Evolutionary conservation across 73 alveolate genomes (phyloP).

Genomic region (Paramecium bursaria): DNA sequence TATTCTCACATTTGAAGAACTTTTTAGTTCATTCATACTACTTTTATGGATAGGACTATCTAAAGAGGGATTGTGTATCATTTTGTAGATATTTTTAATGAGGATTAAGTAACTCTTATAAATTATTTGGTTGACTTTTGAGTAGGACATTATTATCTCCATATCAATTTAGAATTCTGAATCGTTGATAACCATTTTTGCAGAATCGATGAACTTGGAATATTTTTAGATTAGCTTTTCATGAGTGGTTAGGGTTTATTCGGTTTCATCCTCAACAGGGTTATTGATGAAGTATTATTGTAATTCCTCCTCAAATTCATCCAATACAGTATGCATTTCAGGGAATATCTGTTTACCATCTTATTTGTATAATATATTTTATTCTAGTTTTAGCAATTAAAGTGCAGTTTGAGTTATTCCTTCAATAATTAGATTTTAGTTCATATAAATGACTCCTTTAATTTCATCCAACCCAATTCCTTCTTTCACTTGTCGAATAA

Average conservation of each 20-base stretch:
- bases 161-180: slow-evolving; percentile 25
- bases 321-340: too few species aligned
- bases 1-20: too few species aligned
- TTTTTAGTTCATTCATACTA: too few species aligned
- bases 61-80: too few species aligned
- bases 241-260: slow-evolving; percentile 7
- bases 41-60: too few species aligned
- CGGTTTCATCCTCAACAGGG: not conserved
- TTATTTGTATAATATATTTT: too few species aligned
- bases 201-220: not conserved
- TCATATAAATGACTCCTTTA: slow-evolving; percentile 1
- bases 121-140: not conserved
- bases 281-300: slow-evolving; percentile 1
- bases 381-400: not conserved
- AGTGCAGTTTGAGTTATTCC: slow-evolving; percentile 23
- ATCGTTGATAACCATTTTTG: slow-evolving; percentile 8
- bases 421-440: slow-evolving; percentile 8
- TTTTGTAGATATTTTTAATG: too few species aligned
- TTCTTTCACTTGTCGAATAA: slow-evolving; percentile 14
- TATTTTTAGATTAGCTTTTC: slow-evolving; percentile 14
- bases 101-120: slow-evolving; percentile 2
- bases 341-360: too few species aligned
- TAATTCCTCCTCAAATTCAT: slow-evolving; percentile 7
- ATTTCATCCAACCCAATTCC: slow-evolving; percentile 16
- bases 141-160: slow-evolving; percentile 5